These are phyloP conservation scores for Priceomyces haplophilus DNA, from an alignment of 805 yeast genomes.

Conservation along the genomic window DNA sequence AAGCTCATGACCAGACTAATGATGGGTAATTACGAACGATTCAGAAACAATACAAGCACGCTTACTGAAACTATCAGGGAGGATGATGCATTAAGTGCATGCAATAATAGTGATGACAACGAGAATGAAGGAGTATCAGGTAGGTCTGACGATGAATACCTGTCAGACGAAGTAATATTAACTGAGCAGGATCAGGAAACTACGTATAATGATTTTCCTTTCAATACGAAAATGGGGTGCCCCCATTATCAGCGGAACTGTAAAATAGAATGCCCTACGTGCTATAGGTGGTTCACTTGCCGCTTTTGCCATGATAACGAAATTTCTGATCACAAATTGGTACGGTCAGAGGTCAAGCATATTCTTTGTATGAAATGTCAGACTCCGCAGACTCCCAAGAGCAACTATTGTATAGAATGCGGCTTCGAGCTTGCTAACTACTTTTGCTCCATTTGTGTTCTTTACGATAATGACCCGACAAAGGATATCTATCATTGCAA, in stretches of 20 bases:
- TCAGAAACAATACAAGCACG: constrained; percentile 29
- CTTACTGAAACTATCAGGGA: constrained; percentile 8
- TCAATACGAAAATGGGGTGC: constrained; percentile 63
- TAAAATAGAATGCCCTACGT: constrained; percentile 75
- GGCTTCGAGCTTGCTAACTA: constrained; percentile 66
- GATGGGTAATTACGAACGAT: constrained; percentile 65
- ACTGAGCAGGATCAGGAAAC: constrained; percentile 48
- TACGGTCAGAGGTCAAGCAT: constrained; percentile 57
- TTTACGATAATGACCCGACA: constrained; percentile 75
- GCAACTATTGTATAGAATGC: constrained; percentile 67
- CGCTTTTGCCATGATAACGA: constrained; percentile 80
- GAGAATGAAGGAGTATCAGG: constrained; percentile 6
- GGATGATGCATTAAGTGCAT: background rate
- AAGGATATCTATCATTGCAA: constrained; percentile 90
- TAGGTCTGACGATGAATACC: constrained; percentile 2
- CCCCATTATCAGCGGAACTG: constrained; percentile 79
- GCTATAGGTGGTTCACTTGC: constrained; percentile 75
- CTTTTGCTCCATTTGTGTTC: constrained; percentile 72
- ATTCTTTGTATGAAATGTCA: constrained; percentile 80
- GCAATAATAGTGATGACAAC: constrained; percentile 1
- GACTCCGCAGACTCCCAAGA: constrained; percentile 69
- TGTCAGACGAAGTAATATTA: constrained; percentile 42
- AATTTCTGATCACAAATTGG: constrained; percentile 44
- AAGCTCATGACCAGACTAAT: constrained; percentile 58
- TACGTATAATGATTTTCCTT: constrained; percentile 43